phyloP scores from a whole-genome alignment of 345 rosid species.

The Brassica juncea region DNA sequence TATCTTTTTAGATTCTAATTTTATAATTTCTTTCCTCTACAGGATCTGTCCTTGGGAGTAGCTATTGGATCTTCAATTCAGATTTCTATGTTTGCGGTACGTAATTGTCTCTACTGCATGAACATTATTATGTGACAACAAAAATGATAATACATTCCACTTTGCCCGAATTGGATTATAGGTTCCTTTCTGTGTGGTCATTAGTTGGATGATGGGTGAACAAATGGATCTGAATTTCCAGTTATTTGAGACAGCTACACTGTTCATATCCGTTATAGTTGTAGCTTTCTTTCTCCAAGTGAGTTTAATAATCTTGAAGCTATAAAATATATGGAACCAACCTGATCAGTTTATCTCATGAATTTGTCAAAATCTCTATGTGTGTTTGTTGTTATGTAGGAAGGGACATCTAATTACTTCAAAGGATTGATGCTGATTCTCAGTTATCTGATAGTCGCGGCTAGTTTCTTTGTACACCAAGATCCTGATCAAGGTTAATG shows the following conservation, averaged over 20 bases:
- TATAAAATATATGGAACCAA: neutral
- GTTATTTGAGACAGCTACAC: neutral
- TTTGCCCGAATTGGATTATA: neutral
- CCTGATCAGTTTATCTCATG: neutral
- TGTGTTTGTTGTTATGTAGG: neutral
- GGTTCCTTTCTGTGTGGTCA: conserved; percentile 82
- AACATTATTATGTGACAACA: neutral
- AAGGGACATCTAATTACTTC: neutral
- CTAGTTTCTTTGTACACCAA: neutral
- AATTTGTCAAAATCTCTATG: neutral
- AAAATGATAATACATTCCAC: conserved; percentile 2
- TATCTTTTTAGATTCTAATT: neutral
- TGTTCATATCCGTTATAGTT: neutral
- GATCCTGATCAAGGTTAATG: neutral
- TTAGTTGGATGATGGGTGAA: conserved; percentile 76
- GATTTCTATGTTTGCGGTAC: conserved; percentile 94
- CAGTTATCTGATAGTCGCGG: neutral
- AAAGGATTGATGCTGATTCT: neutral
- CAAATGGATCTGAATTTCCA: conserved; percentile 63
- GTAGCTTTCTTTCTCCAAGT: neutral
- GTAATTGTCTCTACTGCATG: conserved; percentile 17
- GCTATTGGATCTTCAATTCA: conserved; percentile 98
- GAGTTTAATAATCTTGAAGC: neutral
- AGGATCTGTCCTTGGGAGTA: conserved; percentile 96
- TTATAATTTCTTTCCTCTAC: conserved; percentile 15